phyloP scores from a whole-genome alignment of 345 rosid species.

The Rhodamnia rubescens region DNA sequence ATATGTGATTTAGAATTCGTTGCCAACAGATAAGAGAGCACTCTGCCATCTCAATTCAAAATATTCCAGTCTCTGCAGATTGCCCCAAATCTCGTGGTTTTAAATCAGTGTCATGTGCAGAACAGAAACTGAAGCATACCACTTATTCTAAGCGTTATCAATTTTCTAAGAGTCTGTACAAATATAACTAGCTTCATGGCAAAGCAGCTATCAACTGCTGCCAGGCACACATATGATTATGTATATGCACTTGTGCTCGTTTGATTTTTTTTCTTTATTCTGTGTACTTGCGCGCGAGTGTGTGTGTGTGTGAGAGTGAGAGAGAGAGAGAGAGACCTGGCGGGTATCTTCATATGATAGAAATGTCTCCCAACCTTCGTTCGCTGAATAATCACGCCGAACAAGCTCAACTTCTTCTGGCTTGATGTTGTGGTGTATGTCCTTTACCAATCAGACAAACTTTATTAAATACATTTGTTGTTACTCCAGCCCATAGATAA shows the following conservation, averaged over 20 bases:
- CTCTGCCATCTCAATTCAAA: neutral
- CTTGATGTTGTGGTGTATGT: constrained; percentile 89
- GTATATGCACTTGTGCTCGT: neutral
- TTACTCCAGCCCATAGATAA: neutral
- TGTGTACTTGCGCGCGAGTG: fast-evolving
- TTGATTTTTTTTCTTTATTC: neutral
- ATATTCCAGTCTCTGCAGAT: neutral
- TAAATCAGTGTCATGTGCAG: neutral
- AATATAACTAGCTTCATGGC: neutral
- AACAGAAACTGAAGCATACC: neutral
- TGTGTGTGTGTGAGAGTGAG: constrained; percentile 1
- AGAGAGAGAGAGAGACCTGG: constrained; percentile 42
- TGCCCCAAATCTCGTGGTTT: neutral
- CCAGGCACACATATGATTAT: neutral
- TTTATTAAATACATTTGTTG: neutral
- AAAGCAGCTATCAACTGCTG: neutral
- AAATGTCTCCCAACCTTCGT: constrained; percentile 99
- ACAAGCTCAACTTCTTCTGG: constrained; percentile 98
- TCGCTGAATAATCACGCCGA: constrained; percentile 97
- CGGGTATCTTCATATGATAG: constrained; percentile 92
- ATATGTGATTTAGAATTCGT: neutral
- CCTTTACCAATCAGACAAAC: constrained; percentile 31
- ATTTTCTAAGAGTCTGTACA: neutral
- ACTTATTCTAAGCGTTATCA: neutral
- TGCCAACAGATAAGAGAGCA: neutral